These are phyloP conservation scores for Plasmodium relictum DNA, from an alignment of 169 alveolate species.

Conservation along the genomic window DNA sequence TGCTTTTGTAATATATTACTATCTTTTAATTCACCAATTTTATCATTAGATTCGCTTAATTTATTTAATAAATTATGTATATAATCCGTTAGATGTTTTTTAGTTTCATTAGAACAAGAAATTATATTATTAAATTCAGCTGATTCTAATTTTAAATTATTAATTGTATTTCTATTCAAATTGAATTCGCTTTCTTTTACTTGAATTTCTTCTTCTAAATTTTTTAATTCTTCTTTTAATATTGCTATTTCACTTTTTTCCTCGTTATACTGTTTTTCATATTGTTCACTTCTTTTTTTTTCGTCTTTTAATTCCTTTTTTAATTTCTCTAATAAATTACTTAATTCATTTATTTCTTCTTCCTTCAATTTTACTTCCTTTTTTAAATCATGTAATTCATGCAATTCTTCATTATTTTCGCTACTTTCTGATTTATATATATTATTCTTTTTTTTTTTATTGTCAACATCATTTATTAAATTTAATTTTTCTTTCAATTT, in stretches of 20 bases:
- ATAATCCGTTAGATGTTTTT: slow-evolving; percentile 69
- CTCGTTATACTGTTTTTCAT: slow-evolving; percentile 62
- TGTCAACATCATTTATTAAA: not conserved
- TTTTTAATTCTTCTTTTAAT: slow-evolving; percentile 48
- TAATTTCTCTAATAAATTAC: not conserved
- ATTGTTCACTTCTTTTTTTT: slow-evolving; percentile 43
- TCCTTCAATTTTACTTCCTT: slow-evolving; percentile 11
- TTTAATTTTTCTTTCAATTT: slow-evolving; percentile 21
- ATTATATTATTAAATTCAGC: slow-evolving; percentile 65
- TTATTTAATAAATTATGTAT: slow-evolving; percentile 66
- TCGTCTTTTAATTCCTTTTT: slow-evolving; percentile 61
- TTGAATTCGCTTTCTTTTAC: slow-evolving; percentile 40
- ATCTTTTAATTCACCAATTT: slow-evolving; percentile 65
- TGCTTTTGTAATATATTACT: slow-evolving; percentile 35
- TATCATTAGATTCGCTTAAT: slow-evolving; percentile 66
- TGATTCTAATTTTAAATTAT: slow-evolving; percentile 68
- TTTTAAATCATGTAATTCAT: not conserved
- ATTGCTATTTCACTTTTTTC: slow-evolving; percentile 58
- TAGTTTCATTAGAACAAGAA: slow-evolving; percentile 70
- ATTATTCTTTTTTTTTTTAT: not conserved
- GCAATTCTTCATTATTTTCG: not conserved
- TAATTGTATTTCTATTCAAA: slow-evolving; percentile 49
- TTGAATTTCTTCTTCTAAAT: slow-evolving; percentile 52
- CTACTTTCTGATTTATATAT: not conserved
- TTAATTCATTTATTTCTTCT: slow-evolving; percentile 25